Percentiles rank a stretch among this genome's conserved stretches.
phyloP scores from a whole-genome alignment of 768 basidiomycete species.

The Collybiopsis confluens region DNA sequence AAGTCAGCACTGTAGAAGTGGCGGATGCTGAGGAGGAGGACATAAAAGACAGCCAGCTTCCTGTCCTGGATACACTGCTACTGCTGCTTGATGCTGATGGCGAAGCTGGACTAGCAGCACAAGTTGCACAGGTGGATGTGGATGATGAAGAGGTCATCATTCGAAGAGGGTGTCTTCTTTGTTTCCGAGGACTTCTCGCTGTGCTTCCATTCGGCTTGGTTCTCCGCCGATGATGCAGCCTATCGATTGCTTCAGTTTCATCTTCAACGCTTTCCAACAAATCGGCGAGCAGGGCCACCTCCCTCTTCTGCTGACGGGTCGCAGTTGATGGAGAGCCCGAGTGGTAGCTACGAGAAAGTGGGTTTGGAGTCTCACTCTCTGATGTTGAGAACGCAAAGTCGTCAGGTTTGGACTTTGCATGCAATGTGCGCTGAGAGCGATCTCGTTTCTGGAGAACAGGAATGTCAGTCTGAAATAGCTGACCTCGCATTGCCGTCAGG shows the following conservation, averaged over 20 bases:
- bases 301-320: background rate
- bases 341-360: background rate
- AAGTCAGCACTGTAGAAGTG: constrained; percentile 9
- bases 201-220: background rate
- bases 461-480: constrained; percentile 23
- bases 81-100: background rate
- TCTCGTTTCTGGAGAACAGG: background rate
- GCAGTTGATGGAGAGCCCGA: background rate
- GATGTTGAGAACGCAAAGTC: background rate
- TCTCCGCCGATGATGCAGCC: background rate
- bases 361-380: constrained; percentile 1
- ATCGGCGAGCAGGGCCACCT: background rate
- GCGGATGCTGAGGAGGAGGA: constrained; percentile 15
- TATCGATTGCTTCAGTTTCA: background rate
- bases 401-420: background rate
- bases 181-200: too few species aligned
- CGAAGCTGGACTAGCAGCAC: background rate
- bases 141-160: background rate
- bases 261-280: background rate
- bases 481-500: constrained; percentile 37
- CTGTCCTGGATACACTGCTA: background rate
- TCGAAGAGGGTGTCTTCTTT: background rate
- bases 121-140: background rate
- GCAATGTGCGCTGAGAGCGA: constrained; percentile 3
- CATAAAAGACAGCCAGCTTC: constrained; percentile 5